These are phyloP conservation scores for Ophiostoma quercus DNA, from an alignment of 2,329 filamentous ascomycete species.

Conservation along the genomic window DNA sequence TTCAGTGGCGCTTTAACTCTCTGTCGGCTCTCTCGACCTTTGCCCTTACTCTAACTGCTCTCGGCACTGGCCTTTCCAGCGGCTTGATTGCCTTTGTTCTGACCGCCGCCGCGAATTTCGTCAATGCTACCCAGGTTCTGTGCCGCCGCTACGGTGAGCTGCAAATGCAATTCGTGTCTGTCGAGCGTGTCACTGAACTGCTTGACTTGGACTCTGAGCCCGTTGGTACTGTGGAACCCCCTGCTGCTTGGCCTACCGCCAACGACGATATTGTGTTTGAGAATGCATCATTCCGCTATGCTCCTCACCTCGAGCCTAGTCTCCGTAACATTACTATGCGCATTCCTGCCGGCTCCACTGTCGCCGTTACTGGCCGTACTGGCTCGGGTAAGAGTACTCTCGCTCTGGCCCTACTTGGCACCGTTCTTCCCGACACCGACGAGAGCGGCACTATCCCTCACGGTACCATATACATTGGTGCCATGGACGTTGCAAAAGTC, in stretches of 20 bases:
- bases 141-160: slow-evolving; percentile 78
- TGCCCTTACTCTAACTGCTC: slow-evolving; percentile 64
- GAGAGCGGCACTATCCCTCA: slow-evolving; percentile 30
- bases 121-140: slow-evolving; percentile 63
- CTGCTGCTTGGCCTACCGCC: slow-evolving; percentile 68
- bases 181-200: slow-evolving; percentile 80
- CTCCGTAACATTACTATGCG: slow-evolving; percentile 63
- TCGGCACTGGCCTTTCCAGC: slow-evolving; percentile 68
- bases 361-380: slow-evolving; percentile 72
- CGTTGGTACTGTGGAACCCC: slow-evolving; percentile 53
- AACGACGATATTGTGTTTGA: slow-evolving; percentile 70
- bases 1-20: slow-evolving; percentile 71
- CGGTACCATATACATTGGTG: slow-evolving; percentile 52
- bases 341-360: slow-evolving; percentile 61
- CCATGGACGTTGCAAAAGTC: slow-evolving; percentile 47
- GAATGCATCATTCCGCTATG: slow-evolving; percentile 72
- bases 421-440: slow-evolving; percentile 43
- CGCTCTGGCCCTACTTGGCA: slow-evolving; percentile 54
- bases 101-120: slow-evolving; percentile 63
- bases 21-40: slow-evolving; percentile 71
- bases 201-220: slow-evolving; percentile 73
- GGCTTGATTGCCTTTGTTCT: slow-evolving; percentile 81
- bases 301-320: slow-evolving; percentile 68
- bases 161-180: slow-evolving; percentile 87
- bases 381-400: slow-evolving; percentile 82